Conservation (phyloP, 441 rosid species). For the Rhodomyrtus psidioides region DNA sequence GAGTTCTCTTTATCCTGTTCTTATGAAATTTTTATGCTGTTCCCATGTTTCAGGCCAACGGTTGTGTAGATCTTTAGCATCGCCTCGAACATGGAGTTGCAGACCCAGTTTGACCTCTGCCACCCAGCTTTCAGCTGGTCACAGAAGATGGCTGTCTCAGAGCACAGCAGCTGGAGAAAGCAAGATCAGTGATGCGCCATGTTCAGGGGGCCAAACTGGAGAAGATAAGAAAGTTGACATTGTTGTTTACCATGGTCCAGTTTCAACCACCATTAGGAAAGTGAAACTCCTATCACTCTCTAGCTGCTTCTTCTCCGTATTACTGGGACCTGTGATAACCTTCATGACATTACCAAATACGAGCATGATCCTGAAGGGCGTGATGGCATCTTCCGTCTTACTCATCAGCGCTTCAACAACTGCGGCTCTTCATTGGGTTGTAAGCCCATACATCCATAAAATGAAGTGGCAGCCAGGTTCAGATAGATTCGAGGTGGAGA, state of each 20-base stretch:
- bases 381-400: conserved; percentile 71
- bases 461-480: conserved; percentile 90
- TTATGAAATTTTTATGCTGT: neutral
- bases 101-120: conserved; percentile 20
- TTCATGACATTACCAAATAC: conserved; percentile 80
- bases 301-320: conserved; percentile 90
- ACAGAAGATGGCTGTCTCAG: conserved; percentile 62
- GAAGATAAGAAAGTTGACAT: conserved; percentile 39
- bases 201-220: conserved; percentile 15
- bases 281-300: conserved; percentile 92
- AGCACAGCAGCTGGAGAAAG: conserved; percentile 34
- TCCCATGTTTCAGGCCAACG: conserved; percentile 29
- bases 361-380: conserved; percentile 88
- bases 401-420: conserved; percentile 88
- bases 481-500: conserved; percentile 80
- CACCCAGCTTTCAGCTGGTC: conserved; percentile 18
- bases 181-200: conserved; percentile 76
- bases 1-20: neutral
- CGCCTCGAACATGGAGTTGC: conserved; percentile 21
- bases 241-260: conserved; percentile 70
- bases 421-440: conserved; percentile 81
- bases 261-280: conserved; percentile 87
- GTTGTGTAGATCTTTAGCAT: conserved; percentile 22
- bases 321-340: conserved; percentile 81
- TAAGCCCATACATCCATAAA: conserved; percentile 86